Evolutionary conservation across 768 basidiomycete genomes (phyloP).

Genomic region (Auricularia auricula-judae): DNA sequence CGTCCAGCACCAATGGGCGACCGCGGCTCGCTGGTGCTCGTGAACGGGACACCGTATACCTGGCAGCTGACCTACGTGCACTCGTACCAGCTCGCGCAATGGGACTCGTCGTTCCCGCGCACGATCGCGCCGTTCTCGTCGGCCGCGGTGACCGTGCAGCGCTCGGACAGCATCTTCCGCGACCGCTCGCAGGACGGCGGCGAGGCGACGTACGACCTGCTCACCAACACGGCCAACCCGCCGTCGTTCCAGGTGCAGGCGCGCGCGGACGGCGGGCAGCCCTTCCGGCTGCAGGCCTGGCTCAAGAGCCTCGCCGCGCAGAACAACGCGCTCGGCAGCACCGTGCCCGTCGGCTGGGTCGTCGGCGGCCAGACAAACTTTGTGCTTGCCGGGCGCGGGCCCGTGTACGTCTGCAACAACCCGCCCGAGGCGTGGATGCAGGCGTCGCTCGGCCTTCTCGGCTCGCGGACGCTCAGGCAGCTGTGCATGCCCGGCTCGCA

Average conservation of each 20-base stretch:
- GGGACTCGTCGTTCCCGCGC: background rate
- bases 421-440: background rate
- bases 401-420: background rate
- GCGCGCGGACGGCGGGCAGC: background rate
- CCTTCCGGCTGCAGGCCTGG: background rate
- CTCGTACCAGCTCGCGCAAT: background rate
- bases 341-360: background rate
- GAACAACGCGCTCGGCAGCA: background rate
- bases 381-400: background rate
- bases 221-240: background rate
- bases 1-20: background rate
- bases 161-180: background rate
- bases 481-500: background rate
- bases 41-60: background rate
- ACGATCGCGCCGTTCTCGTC: background rate
- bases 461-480: background rate
- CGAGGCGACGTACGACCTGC: background rate
- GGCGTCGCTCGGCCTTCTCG: background rate
- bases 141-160: background rate
- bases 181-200: constrained; percentile 1
- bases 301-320: background rate
- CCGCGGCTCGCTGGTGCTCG: background rate
- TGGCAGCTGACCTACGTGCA: background rate
- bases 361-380: background rate
- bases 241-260: background rate